Evolutionary conservation across 1,139 yeast species (phyloP), one percentile per base, ranked within the genome.

Genomic region (Scheffersomyces illinoinensis): DNA sequence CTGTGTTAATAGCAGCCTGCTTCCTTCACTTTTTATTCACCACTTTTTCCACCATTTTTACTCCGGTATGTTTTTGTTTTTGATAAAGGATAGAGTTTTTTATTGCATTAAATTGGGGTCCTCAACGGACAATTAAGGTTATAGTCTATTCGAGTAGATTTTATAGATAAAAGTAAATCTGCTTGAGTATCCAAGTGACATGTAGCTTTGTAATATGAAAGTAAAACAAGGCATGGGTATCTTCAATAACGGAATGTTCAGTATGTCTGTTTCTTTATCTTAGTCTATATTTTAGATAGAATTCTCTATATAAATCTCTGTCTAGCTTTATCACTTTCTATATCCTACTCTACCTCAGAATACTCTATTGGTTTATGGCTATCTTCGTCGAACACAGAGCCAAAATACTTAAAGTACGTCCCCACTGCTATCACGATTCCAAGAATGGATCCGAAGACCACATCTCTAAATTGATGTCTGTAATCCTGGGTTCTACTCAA

Each of bases 41-140:
- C 62, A 59, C 63, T 58, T 54, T 53, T 58, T 62, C 59, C 59
- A 53, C 55, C 59, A 57, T 56, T 60, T 62, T 64, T 61, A 58
- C 58, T 61, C 62, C 64, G 56, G 57, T 56, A 60, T 60, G 62
- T 59, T 61, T 60, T 57, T 60, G 55, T 61, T 62, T 68, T 66
- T 64, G 63, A 61, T 64, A 64, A 64, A 69, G 79, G 81, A 77
- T 76, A 78, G 80, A 76, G 82, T 75, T 76, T 70, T 70, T 70
- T 70, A 68, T 77, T 79, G 83, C 84, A 80, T 80, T 79, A 79
- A 78, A 77, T 68, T 65, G 71, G 82, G 83, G 81, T 78, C 84
- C 83, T 80, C 84, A 80, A 80, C 84, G 84, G 84, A 79, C 84
- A 70, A 72, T 76, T 75, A 75, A 71, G 71, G 69, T 62, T 58